Conservation (phyloP, 1,139 yeast genomes). For the Magnusiomyces clavatus region DNA sequence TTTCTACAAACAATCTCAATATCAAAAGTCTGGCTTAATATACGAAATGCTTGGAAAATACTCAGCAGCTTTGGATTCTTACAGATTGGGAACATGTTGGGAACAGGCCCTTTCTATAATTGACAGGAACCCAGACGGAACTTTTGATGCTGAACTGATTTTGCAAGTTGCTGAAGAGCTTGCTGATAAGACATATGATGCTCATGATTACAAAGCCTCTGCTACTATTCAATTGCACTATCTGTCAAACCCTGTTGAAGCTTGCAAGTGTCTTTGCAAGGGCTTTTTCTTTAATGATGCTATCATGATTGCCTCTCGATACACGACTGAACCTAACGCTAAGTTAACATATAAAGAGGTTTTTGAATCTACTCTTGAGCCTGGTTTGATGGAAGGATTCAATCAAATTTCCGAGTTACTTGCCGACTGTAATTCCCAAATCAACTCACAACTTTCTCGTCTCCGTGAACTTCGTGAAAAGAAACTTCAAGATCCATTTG, state of each 20-base stretch:
- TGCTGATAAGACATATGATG: constrained; percentile 52
- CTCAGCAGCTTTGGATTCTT: constrained; percentile 60
- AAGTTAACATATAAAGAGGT: constrained; percentile 29
- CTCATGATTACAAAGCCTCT: constrained; percentile 74
- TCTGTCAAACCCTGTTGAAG: constrained; percentile 51
- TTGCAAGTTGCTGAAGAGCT: constrained; percentile 48
- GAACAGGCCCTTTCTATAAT: constrained; percentile 68
- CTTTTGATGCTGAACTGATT: constrained; percentile 27
- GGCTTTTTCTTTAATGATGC: constrained; percentile 74
- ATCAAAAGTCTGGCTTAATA: constrained; percentile 65
- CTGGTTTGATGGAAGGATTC: constrained; percentile 77
- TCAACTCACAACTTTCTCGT: constrained; percentile 73
- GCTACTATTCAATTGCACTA: constrained; percentile 66
- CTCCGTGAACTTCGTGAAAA: constrained; percentile 77
- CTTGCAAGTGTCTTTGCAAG: constrained; percentile 64
- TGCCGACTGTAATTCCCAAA: constrained; percentile 86
- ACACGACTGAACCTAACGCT: constrained; percentile 2
- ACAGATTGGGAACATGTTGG: constrained; percentile 71
- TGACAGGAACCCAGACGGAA: constrained; percentile 27
- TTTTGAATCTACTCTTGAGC: constrained; percentile 55
- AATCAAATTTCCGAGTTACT: constrained; percentile 78
- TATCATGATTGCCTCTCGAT: constrained; percentile 48
- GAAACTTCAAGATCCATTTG: constrained; percentile 76
- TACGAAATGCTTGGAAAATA: constrained; percentile 59
- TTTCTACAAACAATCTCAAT: constrained; percentile 43